Evolutionary conservation across 208 protist species (phyloP).

Genomic region (Trypanosoma theileri): DNA sequence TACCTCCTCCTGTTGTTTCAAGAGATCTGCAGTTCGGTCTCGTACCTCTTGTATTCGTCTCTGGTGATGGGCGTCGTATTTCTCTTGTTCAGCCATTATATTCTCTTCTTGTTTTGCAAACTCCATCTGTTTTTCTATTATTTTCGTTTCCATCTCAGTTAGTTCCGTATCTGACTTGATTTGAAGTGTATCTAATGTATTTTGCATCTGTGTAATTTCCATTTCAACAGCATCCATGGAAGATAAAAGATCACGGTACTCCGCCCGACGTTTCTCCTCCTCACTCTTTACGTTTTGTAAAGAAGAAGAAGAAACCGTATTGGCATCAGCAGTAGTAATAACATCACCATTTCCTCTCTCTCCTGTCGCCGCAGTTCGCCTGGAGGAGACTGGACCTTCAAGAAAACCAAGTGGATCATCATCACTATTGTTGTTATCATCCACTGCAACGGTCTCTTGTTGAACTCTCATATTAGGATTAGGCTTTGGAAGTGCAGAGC

Average conservation of each 20-base stretch:
- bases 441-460: not conserved
- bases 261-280: conserved; percentile 11
- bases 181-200: conserved; percentile 38
- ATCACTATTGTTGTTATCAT: not conserved
- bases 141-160: conserved; percentile 50
- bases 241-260: conserved; percentile 38
- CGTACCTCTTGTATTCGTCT: conserved; percentile 32
- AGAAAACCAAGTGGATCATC: conserved; percentile 36
- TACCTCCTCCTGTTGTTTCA: conserved; percentile 32
- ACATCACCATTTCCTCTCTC: not conserved
- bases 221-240: conserved; percentile 50
- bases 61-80: conserved; percentile 32
- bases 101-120: conserved; percentile 33
- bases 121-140: conserved; percentile 52
- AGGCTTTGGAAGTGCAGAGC: not conserved
- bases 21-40: conserved; percentile 29
- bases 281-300: not conserved
- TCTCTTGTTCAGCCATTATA: conserved; percentile 24
- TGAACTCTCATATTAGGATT: not conserved
- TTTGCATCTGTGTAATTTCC: conserved; percentile 42
- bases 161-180: conserved; percentile 65
- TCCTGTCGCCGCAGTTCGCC: not conserved
- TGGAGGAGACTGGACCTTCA: not conserved
- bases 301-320: not conserved
- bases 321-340: not conserved